A percentile compares a stretch with the other conserved stretches of the same genome.
phyloP scores from a whole-genome alignment of 441 rosid genomes.

The Arabidopsis lyrata region DNA sequence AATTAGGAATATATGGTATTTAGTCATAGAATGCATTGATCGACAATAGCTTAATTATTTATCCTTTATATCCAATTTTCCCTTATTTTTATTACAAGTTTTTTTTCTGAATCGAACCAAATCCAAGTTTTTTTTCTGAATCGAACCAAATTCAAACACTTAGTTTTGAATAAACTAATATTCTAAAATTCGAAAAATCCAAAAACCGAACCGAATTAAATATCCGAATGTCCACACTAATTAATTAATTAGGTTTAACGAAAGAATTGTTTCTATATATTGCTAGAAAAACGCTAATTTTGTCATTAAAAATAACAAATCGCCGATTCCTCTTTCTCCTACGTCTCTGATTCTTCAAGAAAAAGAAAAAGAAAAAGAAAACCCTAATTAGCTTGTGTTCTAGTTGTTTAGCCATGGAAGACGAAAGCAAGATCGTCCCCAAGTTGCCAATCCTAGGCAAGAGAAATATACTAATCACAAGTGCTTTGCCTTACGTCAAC shows the following conservation, averaged over 20 bases:
- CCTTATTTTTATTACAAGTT: too few species aligned
- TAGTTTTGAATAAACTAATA: too few species aligned
- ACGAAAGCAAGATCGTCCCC: conserved; percentile 29
- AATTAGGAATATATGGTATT: too few species aligned
- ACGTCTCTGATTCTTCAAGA: neutral
- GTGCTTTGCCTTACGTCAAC: conserved; percentile 88
- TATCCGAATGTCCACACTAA: too few species aligned
- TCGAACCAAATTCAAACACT: too few species aligned
- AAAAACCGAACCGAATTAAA: too few species aligned
- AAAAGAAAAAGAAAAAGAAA: neutral
- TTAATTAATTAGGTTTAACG: neutral
- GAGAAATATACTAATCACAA: conserved; percentile 78
- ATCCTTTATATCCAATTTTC: too few species aligned
- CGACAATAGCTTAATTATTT: too few species aligned
- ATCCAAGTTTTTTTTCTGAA: too few species aligned
- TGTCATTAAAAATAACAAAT: neutral
- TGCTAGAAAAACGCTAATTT: neutral
- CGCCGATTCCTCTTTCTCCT: neutral
- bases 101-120: too few species aligned
- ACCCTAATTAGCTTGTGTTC: conserved; percentile 4
- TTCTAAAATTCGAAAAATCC: too few species aligned
- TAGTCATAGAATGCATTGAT: too few species aligned
- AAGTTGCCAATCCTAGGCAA: conserved; percentile 77
- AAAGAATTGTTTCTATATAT: neutral
- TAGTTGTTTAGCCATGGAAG: conserved; percentile 7